Percentiles rank a stretch among this genome's conserved stretches.
Evolutionary conservation across 257 asterid genomes (phyloP).

Genomic region (Penstemon barbatus): DNA sequence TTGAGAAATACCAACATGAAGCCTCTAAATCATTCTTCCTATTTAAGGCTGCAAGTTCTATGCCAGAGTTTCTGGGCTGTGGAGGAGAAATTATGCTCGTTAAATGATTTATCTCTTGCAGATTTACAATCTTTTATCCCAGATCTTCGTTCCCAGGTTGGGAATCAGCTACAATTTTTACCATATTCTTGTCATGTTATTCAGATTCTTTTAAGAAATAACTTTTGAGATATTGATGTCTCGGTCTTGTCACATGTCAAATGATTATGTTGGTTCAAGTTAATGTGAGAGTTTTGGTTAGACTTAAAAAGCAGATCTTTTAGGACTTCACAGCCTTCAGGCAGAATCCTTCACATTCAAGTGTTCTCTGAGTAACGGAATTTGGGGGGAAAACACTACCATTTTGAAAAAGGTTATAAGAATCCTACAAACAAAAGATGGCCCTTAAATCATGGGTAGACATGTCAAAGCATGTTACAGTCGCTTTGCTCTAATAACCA

Average conservation of each 20-base stretch:
- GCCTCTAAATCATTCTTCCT: slow-evolving; percentile 85
- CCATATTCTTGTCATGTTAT: not conserved
- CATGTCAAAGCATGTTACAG: too few relatives aligned
- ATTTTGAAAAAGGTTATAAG: too few relatives aligned
- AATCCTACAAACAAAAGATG: too few relatives aligned
- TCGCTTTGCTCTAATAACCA: too few relatives aligned
- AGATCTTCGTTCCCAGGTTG: slow-evolving; percentile 89
- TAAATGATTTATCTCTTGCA: slow-evolving; percentile 65
- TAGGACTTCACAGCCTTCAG: too few relatives aligned
- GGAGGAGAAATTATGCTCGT: slow-evolving; percentile 73
- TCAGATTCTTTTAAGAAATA: slow-evolving; percentile 19
- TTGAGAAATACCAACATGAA: slow-evolving; percentile 94
- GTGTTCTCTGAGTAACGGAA: too few relatives aligned
- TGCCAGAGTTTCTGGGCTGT: slow-evolving; percentile 90
- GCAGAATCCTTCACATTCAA: too few relatives aligned
- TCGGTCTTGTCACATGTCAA: slow-evolving; percentile 5
- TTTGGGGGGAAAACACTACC: too few relatives aligned
- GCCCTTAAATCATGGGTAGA: too few relatives aligned
- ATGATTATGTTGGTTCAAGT: not conserved
- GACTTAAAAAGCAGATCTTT: too few relatives aligned
- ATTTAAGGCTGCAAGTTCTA: slow-evolving; percentile 85
- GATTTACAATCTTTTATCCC: slow-evolving; percentile 76
- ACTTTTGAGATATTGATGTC: not conserved
- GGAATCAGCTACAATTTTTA: slow-evolving; percentile 12
- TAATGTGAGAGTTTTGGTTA: too few relatives aligned